Evolutionary conservation across 176 grass and related monocot species (phyloP).

Genomic region (Dendrocalamus sinicus): DNA sequence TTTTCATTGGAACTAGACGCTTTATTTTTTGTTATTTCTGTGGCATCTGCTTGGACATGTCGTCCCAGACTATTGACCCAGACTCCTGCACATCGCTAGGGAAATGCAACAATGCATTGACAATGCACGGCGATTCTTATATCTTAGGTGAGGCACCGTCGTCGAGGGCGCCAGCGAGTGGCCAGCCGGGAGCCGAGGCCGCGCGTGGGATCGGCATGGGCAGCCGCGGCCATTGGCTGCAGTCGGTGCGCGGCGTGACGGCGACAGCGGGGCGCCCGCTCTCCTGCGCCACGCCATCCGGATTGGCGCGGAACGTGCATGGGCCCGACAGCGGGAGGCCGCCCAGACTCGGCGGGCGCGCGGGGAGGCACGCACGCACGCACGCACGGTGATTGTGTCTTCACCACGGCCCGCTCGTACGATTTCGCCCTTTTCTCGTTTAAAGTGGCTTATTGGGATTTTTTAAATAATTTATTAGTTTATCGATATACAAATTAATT

Average conservation of each 20-base stretch:
- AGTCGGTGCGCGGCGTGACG: slow-evolving; percentile 22
- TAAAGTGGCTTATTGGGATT: no score
- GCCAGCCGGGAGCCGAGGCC: not conserved
- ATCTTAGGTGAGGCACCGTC: not conserved
- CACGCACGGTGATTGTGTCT: slow-evolving; percentile 3
- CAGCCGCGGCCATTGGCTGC: slow-evolving; percentile 21
- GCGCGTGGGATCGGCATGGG: not conserved
- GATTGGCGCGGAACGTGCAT: slow-evolving; percentile 30
- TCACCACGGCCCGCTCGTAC: not conserved
- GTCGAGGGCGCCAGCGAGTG: not conserved
- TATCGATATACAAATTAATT: no score
- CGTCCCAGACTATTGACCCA: no score
- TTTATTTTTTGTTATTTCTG: not conserved
- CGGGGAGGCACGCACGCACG: not conserved
- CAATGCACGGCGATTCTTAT: no score
- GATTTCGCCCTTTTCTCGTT: no score
- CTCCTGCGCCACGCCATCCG: not conserved
- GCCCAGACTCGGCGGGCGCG: not conserved
- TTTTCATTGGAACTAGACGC: not conserved
- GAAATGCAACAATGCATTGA: no score
- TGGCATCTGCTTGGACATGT: no score
- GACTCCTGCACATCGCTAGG: no score
- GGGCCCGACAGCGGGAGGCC: not conserved
- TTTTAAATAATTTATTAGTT: no score
- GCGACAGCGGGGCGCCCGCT: not conserved